Conservation (phyloP, 495 filamentous ascomycete genomes). For the Daldinia vernicosa region DNA sequence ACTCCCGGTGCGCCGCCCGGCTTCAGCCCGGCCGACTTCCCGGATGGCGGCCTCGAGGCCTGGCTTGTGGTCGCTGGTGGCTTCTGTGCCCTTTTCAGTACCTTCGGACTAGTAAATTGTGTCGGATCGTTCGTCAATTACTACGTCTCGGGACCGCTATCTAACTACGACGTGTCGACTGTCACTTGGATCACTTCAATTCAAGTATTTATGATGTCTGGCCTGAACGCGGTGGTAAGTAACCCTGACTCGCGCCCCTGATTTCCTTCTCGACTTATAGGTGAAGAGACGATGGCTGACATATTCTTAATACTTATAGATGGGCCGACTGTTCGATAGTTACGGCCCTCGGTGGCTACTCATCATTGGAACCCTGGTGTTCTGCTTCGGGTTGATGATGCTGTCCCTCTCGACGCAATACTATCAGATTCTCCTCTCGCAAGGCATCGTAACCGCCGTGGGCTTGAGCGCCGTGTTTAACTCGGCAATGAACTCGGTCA, state of each 20-base stretch:
- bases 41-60: conserved; percentile 73
- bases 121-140: conserved; percentile 71
- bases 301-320: conserved; percentile 38
- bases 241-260: conserved; percentile 36
- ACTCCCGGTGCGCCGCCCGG: conserved; percentile 39
- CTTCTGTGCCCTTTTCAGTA: conserved; percentile 70
- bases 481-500: conserved; percentile 65
- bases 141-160: conserved; percentile 60
- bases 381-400: conserved; percentile 80
- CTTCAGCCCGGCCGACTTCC: conserved; percentile 58
- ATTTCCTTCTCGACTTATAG: conserved; percentile 29
- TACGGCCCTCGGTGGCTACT: conserved; percentile 72
- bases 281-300: not conserved
- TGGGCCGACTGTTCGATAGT: conserved; percentile 72
- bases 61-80: conserved; percentile 73
- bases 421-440: conserved; percentile 71
- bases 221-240: conserved; percentile 59
- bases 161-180: conserved; percentile 56
- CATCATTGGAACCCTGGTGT: conserved; percentile 65
- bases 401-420: conserved; percentile 68
- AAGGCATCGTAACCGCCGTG: conserved; percentile 63
- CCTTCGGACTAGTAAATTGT: conserved; percentile 72
- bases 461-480: conserved; percentile 72
- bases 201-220: conserved; percentile 49
- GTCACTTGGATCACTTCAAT: conserved; percentile 69